phyloP scores from a whole-genome alignment of 345 rosid genomes.

The Stellera chamaejasme region DNA sequence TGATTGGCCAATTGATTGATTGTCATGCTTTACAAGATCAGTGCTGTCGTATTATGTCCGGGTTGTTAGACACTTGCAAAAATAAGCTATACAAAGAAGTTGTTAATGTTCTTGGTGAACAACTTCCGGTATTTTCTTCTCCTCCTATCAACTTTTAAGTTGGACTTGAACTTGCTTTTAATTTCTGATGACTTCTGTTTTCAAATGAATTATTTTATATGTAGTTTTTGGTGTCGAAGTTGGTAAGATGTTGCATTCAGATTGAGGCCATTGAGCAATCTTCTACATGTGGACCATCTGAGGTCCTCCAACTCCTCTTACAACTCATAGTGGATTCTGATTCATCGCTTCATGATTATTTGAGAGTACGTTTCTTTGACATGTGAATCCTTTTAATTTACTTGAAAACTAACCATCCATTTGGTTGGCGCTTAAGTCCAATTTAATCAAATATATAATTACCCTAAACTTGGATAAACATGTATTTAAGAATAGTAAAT shows the following conservation, averaged over 20 bases:
- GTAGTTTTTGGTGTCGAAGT: slow-evolving; percentile 91
- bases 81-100: slow-evolving; percentile 52
- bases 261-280: slow-evolving; percentile 32
- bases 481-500: too few species aligned
- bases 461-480: too few species aligned
- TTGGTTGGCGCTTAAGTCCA: too few species aligned
- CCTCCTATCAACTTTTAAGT: background rate
- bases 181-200: background rate
- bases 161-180: background rate
- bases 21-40: slow-evolving; percentile 70
- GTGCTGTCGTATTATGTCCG: slow-evolving; percentile 65
- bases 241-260: slow-evolving; percentile 69
- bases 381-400: background rate
- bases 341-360: slow-evolving; percentile 59
- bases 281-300: slow-evolving; percentile 45
- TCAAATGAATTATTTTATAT: slow-evolving; percentile 13
- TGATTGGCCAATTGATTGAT: slow-evolving; percentile 74
- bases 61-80: slow-evolving; percentile 47
- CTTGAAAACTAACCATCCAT: too few species aligned
- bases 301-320: slow-evolving; percentile 49
- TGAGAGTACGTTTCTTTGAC: slow-evolving; percentile 44
- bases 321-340: slow-evolving; percentile 55
- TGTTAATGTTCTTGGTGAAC: slow-evolving; percentile 73
- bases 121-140: slow-evolving; percentile 61
- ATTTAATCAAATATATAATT: too few species aligned